These are phyloP conservation scores for Penicillium hesseltinei DNA, from an alignment of 2,329 filamentous ascomycete species.

Conservation along the genomic window DNA sequence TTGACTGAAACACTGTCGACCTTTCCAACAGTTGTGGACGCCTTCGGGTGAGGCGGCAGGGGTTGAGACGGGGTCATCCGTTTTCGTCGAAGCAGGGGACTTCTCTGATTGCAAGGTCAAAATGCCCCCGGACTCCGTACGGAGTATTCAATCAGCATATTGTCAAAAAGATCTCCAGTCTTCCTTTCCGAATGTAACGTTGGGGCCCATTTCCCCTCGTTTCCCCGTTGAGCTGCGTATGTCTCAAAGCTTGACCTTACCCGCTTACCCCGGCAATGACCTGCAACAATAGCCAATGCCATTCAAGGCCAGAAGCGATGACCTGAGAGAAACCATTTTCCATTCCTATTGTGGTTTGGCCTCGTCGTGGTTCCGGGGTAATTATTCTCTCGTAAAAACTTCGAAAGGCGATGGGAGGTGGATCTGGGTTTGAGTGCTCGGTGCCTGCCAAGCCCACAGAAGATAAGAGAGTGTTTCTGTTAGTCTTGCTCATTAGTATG, in stretches of 20 bases:
- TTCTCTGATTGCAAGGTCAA: background rate
- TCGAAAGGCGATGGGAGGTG: constrained; percentile 2
- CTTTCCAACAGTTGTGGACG: background rate
- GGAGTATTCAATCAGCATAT: background rate
- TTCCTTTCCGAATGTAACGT: constrained; percentile 14
- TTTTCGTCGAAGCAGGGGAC: background rate
- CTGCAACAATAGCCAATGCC: constrained; percentile 5
- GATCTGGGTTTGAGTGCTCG: constrained; percentile 13
- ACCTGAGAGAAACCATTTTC: background rate
- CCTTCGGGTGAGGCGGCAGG: background rate
- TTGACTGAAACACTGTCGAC: background rate
- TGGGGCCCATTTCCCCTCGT: constrained; percentile 15
- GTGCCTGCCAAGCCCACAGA: constrained; percentile 2
- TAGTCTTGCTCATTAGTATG: constrained; percentile 8
- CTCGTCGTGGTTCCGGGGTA: constrained; percentile 19
- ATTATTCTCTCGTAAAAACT: constrained; percentile 22
- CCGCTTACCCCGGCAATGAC: constrained; percentile 14
- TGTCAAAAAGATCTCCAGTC: background rate
- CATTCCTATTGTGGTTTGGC: background rate
- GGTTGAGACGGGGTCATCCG: background rate
- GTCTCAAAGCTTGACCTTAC: constrained; percentile 1
- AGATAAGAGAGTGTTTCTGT: constrained; percentile 17
- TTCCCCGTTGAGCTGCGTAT: constrained; percentile 1
- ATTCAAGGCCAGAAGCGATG: background rate
- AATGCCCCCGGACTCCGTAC: too few relatives aligned